Evolutionary conservation across 129 eudicot genomes (phyloP), one percentile per base, ranked within the genome.

Genomic region (Tagetes erecta): DNA sequence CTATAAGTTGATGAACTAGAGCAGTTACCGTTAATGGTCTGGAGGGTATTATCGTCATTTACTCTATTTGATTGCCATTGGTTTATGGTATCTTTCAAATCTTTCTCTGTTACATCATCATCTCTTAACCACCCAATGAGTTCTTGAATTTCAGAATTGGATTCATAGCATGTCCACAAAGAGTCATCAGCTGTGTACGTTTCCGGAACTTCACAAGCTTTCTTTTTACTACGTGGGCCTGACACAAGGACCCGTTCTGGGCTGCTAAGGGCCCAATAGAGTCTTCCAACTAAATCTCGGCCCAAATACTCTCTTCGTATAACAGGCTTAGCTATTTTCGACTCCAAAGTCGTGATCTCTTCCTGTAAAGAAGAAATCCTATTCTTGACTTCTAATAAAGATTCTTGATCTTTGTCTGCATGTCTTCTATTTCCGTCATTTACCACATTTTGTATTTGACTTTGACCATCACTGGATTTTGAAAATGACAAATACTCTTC

Each of bases 301-400:
- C 99, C 99, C 77, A 95, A 71, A 83, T 67, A 83, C 71, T 95
- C 92, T 86, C 85, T 87, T 46, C 97, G 85, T 45, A 87, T 73
- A 80, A 91, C 79, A 10, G 87, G 83, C 59, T 83, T 89, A 13
- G 74, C 73, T 68, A 87, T 83, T 76, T 87, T 88, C n/a, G 69
- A 68, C 35, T 95, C 97, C 52, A 80, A 72, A 57, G 64, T 75
- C 39, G 85, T 80, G 77, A 95, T 87, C 31, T 86, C 78, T 51
- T 84, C 85, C 62, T 83, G 90, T 72, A 91, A 69, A 75, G 67
- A 70, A 52, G 87, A 68, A 58, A 86, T 78, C 35, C 81, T 85
- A 27, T 81, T 78, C 89, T 86, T 84, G 9, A 36, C 78, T 79
- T 82, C 64, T 6, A 67, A 71, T 14, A 59, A 73, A 63, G 73